Evolutionary conservation across 768 basidiomycete genomes (phyloP).

Genomic region (Pleurotus ostreatus): DNA sequence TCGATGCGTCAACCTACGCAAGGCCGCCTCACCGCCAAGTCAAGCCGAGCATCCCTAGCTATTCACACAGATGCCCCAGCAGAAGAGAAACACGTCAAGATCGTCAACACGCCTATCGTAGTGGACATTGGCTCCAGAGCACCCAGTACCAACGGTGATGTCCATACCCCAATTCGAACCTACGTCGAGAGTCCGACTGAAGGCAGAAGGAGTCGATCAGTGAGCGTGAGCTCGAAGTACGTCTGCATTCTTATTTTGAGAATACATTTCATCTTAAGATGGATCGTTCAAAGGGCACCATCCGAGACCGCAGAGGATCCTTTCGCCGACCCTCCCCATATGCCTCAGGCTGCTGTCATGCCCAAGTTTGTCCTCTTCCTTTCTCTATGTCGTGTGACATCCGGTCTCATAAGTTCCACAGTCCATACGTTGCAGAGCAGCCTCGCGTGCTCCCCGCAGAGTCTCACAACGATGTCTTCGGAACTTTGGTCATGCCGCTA

Average conservation of each 20-base stretch:
- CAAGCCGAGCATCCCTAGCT: slow-evolving; percentile 2
- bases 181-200: not conserved
- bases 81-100: slow-evolving; percentile 9
- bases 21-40: slow-evolving; percentile 1
- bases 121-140: not conserved
- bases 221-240: slow-evolving; percentile 12
- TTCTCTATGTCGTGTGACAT: not conserved
- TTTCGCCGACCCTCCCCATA: slow-evolving; percentile 27
- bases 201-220: slow-evolving; percentile 1
- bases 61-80: not conserved
- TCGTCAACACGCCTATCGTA: slow-evolving; percentile 5
- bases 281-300: slow-evolving; percentile 13
- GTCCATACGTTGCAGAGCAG: slow-evolving; percentile 15
- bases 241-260: not conserved
- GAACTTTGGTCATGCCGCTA: slow-evolving; percentile 35
- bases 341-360: slow-evolving; percentile 16
- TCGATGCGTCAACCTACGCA: not conserved
- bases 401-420: slow-evolving; percentile 5
- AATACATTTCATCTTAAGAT: not conserved
- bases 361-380: slow-evolving; percentile 22
- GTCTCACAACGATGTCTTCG: slow-evolving; percentile 20
- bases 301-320: slow-evolving; percentile 19
- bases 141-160: not conserved
- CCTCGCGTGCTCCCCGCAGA: slow-evolving; percentile 18
- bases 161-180: not conserved